phyloP scores from a whole-genome alignment of 352 stramenopile genomes.

The Globisporangium takayamanum region DNA sequence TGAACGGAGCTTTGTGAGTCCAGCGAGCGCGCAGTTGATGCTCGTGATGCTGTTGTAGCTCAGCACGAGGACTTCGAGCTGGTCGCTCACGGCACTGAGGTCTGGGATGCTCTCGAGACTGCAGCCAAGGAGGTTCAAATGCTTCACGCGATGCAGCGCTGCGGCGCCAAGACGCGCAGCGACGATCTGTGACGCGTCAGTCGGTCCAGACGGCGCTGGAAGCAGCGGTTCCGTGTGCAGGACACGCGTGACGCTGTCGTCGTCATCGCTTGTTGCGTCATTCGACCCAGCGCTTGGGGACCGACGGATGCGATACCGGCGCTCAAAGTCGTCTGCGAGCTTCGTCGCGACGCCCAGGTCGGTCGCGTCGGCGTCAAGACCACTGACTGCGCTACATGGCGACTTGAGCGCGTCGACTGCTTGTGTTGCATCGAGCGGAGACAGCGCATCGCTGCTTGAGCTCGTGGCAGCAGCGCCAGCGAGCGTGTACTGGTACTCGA shows the following conservation, averaged over 20 bases:
- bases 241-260: conserved; percentile 24
- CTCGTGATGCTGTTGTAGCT: conserved; percentile 65
- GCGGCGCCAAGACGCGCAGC: conserved; percentile 1
- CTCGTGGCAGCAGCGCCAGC: not conserved
- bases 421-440: not conserved
- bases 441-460: not conserved
- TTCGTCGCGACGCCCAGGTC: conserved; percentile 26
- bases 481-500: conserved; percentile 71
- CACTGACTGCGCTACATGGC: no score
- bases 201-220: not conserved
- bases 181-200: conserved; percentile 5
- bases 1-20: conserved; percentile 27
- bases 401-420: not conserved
- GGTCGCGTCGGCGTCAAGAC: conserved; percentile 12
- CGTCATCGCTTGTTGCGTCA: conserved; percentile 5
- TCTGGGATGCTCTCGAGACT: conserved; percentile 44
- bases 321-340: conserved; percentile 50
- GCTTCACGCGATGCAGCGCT: conserved; percentile 20
- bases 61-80: conserved; percentile 57
- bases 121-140: conserved; percentile 51
- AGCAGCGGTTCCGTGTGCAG: conserved; percentile 42
- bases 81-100: conserved; percentile 22
- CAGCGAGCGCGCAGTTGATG: conserved; percentile 24
- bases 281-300: conserved; percentile 23
- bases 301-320: conserved; percentile 41